Base-by-base conservation (phyloP, 169 alveolate genomes). In the Plasmodium malariae region DNA sequence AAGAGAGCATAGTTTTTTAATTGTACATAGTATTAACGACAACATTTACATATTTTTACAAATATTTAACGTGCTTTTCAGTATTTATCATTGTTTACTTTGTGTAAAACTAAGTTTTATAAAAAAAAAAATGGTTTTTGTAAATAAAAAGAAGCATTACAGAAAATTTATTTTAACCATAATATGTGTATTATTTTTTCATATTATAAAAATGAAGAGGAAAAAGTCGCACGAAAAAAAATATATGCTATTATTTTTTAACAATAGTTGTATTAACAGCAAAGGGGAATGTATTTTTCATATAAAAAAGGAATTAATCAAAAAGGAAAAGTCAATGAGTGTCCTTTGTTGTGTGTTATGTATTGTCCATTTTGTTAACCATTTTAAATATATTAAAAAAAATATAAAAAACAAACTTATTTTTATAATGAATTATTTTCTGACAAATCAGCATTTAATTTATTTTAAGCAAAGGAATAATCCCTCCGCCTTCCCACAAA, bases 301-400 rank as follows among this genome's bases (percentile, higher is more conserved):
- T 7, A 14, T 32, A 37, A 40, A 74, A 28, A 40, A 45, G 59
- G 12, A 45, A 2, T 12, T 59, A 17, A 30, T 32, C 40, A 65
- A 40, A 19, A 60, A 45, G 26, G 89, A 63, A 19, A 17, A 37
- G 26, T 62, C 67, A 21, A 28, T 78, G 63, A 65, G 60, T 9
- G 76, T 55, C 32, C 55, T 83, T 4, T 65, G 70, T 19, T 83
- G 91, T 63, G 91, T 54, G 28, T 60, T 83, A n/a, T 83, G 91
- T 43, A 83, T 83, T 57, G 48, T 48, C 17, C 91, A 83, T 11
- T 83, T 49, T 59, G 26, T 83, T 30, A 83, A 63, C 34, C 17
- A 83, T 57, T 83, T 83, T 70, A 83, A 83, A 51, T 55, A 83
- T 28, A 26, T 83, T 4, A 83, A 65, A 54, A 71, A 71, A 83